Percentiles rank a stretch among this genome's conserved stretches.
These are phyloP conservation scores for Raphanus sativus DNA, from an alignment of 345 rosid genomes.

Conservation along the genomic window DNA sequence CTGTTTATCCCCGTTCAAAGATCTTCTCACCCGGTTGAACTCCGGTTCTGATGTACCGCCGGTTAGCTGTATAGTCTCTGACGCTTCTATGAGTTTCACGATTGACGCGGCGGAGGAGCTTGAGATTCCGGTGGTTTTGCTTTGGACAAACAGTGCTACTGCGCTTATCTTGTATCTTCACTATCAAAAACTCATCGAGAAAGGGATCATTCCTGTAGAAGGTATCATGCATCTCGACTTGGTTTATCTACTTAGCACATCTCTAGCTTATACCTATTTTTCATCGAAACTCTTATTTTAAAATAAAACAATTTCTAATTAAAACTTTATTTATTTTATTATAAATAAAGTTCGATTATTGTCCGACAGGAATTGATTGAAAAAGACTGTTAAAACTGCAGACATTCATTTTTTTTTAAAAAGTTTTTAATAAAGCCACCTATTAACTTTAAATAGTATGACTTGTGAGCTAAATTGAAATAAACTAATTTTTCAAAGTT, in stretches of 20 bases:
- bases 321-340: too few relatives aligned
- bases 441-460: too few relatives aligned
- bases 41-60: slow-evolving; percentile 30
- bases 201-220: slow-evolving; percentile 22
- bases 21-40: slow-evolving; percentile 28
- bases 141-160: slow-evolving; percentile 41
- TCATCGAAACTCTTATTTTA: neutral
- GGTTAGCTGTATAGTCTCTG: slow-evolving; percentile 45
- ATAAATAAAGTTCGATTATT: too few relatives aligned
- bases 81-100: slow-evolving; percentile 38
- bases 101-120: slow-evolving; percentile 35
- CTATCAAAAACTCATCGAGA: slow-evolving; percentile 31
- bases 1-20: slow-evolving; percentile 17
- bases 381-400: too few relatives aligned
- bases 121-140: slow-evolving; percentile 29
- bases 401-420: too few relatives aligned
- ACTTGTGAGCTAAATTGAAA: too few relatives aligned
- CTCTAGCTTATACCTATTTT: neutral
- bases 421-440: too few relatives aligned
- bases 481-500: too few relatives aligned
- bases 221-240: neutral
- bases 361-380: too few relatives aligned
- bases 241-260: neutral
- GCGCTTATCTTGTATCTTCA: slow-evolving; percentile 21
- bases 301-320: too few relatives aligned